Evolutionary conservation across 2,329 filamentous ascomycete species (phyloP), one percentile per base, ranked within the genome.

Genomic region (Nigrograna mackinnonii): DNA sequence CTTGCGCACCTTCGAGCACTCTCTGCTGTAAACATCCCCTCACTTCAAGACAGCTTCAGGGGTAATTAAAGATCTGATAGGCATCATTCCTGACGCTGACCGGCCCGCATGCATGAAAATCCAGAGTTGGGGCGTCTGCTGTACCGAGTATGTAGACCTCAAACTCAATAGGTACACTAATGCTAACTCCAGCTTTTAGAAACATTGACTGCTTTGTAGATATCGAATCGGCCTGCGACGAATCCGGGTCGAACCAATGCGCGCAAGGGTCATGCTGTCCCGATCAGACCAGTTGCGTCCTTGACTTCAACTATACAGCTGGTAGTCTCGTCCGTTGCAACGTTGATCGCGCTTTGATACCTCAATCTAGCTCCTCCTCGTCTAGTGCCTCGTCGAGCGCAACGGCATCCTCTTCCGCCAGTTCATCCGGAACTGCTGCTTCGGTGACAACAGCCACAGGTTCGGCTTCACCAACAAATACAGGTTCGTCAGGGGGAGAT

Each of bases 121-220:
- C n/a, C 22, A 40, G 3, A 37, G 37, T 7, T 40, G 20, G 14
- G 42, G 42, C 11, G 33, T 37, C 22, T 44, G 42, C 18, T 44
- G 42, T 19, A 44, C 42, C 22, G 42, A 44, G 42, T 44, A 30
- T 6, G 21, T 43, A 19, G 14, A 19, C 33, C 14, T 17, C 13
- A 20, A 14, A 13, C 9, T 17, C 12, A 13, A 6, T 17, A 9
- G 13, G 7, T 6, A 18, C 13, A 17, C 31, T 35, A 30, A 31
- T 21, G 13, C 24, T 28, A 9, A 28, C 9, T 14, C 4, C 6
- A 19, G n/a, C 21, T 41, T 18, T 5, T 17, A 44, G 42, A 37
- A 24, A 44, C 24, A 41, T 18, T 11, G 37, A 41, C 37, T 44
- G 42, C 37, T 44, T 41, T 19, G 37, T 44, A 9, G 37, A 44